Conservation (phyloP, 257 asterid genomes). For the Primulina eburnea region DNA sequence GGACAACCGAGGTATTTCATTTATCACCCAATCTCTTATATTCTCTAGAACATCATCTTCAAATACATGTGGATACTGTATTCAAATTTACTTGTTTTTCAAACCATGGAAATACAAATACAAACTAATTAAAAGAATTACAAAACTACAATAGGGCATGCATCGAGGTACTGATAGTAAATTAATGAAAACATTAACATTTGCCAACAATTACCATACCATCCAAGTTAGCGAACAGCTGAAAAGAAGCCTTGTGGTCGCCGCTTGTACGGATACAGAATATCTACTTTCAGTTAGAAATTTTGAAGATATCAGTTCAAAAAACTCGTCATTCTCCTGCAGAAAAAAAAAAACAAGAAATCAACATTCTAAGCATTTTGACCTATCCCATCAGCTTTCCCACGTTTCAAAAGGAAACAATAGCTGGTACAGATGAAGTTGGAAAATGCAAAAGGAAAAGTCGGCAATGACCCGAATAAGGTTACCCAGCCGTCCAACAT, state of each 20-base stretch:
- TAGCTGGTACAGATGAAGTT: constrained; percentile 3
- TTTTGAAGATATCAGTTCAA: constrained; percentile 75
- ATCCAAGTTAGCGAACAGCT: constrained; percentile 88
- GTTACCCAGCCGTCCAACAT: constrained; percentile 82
- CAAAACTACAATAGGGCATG: constrained; percentile 12
- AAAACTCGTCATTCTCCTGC: constrained; percentile 96
- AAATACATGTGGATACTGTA: constrained; percentile 93
- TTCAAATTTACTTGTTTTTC: constrained; percentile 23
- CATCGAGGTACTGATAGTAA: background rate
- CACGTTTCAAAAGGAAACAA: constrained; percentile 10
- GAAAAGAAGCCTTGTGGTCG: constrained; percentile 81
- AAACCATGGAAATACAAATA: background rate
- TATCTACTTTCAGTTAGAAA: constrained; percentile 67
- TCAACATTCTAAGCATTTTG: constrained; percentile 14
- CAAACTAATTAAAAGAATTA: background rate
- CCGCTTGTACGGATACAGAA: constrained; percentile 71
- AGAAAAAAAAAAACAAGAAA: constrained; percentile 23
- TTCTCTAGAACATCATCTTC: constrained; percentile 83
- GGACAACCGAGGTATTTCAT: constrained; percentile 54
- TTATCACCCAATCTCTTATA: constrained; percentile 87
- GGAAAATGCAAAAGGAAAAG: constrained; percentile 18
- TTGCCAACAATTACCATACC: constrained; percentile 43
- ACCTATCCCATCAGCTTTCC: background rate
- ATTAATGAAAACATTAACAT: background rate
- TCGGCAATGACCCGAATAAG: constrained; percentile 70